Evolutionary conservation across 352 stramenopile species (phyloP), one percentile per base, ranked within the genome.

Genomic region (Globisporangium megalacanthum): DNA sequence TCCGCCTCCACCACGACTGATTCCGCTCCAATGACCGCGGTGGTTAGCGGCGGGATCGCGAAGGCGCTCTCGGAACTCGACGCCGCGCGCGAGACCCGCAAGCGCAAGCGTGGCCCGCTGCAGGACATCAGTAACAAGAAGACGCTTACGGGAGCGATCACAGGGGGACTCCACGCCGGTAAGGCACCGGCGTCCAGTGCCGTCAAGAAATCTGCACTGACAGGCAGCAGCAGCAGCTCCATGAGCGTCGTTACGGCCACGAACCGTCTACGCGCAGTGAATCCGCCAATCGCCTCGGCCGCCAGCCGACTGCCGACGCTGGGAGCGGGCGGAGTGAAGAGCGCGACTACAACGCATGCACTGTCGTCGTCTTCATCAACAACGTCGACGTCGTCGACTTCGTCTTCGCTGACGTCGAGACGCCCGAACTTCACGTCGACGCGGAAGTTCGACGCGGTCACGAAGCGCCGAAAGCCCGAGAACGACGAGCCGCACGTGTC

Each of bases 41-140:
- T 31, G n/a, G 44, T 20, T 4, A 19, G 51, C 19, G 48, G 25
- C 39, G 37, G 53, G 25, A 65, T 60, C 31, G 53, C 52, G 14
- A 65, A 65, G 37, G 52, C 52, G 46, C 52, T 60, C 46, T 56
- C 52, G n/a, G 48, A 29, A 52, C 17, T 65, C 41, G 59, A 65
- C 25, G 59, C 53, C 4, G 47, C 51, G 46, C 52, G 52, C 60
- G 68, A 81, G 53, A 61, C 69, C 25, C 80, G 78, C 66, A 93
- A 91, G 68, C 72, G 83, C 49, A 90, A 91, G 70, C 79, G 83
- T 33, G 83, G 78, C 33, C 73, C 83, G 10, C 66, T 93, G 37
- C 77, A 90, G 65, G 81, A 93, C 57, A 93, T 93, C 65, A 91
- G 79, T 61, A 93, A 93, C 52, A 82, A 81, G 64, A 79, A 74